phyloP scores from a whole-genome alignment of 1,284 basidiomycete species.

The Takashimella tepidaria region DNA sequence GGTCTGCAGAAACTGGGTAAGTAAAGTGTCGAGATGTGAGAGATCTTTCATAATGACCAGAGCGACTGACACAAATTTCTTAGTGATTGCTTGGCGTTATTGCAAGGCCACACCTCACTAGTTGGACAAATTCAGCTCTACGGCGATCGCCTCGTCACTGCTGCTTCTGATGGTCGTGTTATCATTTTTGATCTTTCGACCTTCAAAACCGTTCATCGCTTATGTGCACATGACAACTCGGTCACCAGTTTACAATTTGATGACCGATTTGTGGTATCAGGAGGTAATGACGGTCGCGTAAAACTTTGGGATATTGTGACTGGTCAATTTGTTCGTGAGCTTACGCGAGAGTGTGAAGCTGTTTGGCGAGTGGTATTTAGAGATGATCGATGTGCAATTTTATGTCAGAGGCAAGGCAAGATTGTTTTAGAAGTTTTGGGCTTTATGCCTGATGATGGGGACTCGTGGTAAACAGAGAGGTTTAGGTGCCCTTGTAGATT shows the following conservation, averaged over 20 bases:
- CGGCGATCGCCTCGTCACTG: conserved; percentile 70
- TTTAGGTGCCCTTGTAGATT: no score
- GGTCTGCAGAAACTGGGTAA: conserved; percentile 75
- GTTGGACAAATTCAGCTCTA: conserved; percentile 89
- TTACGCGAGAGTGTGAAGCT: conserved; percentile 69
- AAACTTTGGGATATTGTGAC: conserved; percentile 74
- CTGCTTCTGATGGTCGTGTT: conserved; percentile 88
- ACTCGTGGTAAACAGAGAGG: not conserved
- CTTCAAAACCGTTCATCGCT: conserved; percentile 48
- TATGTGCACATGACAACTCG: conserved; percentile 77
- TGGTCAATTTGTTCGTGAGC: conserved; percentile 67
- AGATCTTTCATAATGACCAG: conserved; percentile 2
- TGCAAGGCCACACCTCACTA: conserved; percentile 90
- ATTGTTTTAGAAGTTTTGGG: conserved; percentile 76
- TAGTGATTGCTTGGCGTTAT: conserved; percentile 74
- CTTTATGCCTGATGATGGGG: conserved; percentile 40
- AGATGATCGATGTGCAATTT: conserved; percentile 71
- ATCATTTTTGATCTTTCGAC: conserved; percentile 76
- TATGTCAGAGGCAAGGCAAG: conserved; percentile 75
- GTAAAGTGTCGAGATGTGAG: conserved; percentile 17
- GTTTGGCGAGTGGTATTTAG: conserved; percentile 84
- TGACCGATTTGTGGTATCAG: conserved; percentile 57
- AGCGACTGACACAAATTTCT: not conserved
- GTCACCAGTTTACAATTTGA: conserved; percentile 89
- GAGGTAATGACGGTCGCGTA: conserved; percentile 87